Evolutionary conservation across 1,139 yeast species (phyloP), one percentile per base, ranked within the genome.

Genomic region (Zygoascus hellenicus): DNA sequence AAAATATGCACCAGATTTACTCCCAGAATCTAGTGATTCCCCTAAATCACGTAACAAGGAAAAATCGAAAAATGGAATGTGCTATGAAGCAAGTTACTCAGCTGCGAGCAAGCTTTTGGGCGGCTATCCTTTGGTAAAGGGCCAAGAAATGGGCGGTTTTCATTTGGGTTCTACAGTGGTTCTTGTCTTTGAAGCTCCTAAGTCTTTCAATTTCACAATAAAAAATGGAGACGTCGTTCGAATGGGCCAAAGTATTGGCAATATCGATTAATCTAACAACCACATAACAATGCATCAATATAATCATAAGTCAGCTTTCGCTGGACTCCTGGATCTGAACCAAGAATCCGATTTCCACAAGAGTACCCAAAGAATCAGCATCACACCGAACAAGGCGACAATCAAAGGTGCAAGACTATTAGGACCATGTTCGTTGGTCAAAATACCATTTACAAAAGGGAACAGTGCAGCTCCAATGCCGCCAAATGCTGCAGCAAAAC

Each of bases 101-200:
- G 80, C 82, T 48, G 95, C 96, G 7, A 82, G 92, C 52, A 72
- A 77, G 43, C 60, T 84, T n/a, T 71, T 90, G 43, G 87, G 90
- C 4, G 99, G 99, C 3, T 80, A 78, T 60, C 98, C 99, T 2
- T 75, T 92, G 51, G 72, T 79, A 22, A 89, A 87, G 66, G 98
- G 98, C 37, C 88, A 88, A 62, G 96, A 94, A 67, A 85, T 94
- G 75, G 99, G 99, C 41, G 98, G 98, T 0, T 94, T 94, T 67
- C 87, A 86, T 70, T 74, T 94, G 47, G 99, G 99, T 0, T 83
- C 95, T 34, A 94, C 99, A 0, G 95, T 94, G 28, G 98, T 94
- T 14, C 74, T 94, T 53, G 94, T 94, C 30, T 94, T 94, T 68
- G 98, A 94, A 67, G 98, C 97, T 1, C 98, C 98, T 33, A 62